Evolutionary conservation across 2,329 filamentous ascomycete genomes (phyloP).

Genomic region (Clonostachys sp.): DNA sequence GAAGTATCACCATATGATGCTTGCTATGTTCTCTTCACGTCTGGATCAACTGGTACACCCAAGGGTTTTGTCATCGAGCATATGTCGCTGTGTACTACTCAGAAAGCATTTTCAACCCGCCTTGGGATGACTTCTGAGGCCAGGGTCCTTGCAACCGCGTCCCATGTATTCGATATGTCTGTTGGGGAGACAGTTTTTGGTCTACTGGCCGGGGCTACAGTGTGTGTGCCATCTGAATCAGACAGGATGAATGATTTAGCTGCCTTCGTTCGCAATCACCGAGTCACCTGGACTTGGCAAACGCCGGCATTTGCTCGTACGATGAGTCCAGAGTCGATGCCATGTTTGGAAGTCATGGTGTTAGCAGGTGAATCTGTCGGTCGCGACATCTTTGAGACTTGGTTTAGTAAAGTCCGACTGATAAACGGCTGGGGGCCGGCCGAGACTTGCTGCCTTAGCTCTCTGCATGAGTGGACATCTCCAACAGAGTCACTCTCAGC

Average conservation of each 20-base stretch:
- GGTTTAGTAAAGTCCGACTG: not conserved
- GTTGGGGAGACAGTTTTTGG: slow-evolving; percentile 6
- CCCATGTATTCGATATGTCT: slow-evolving; percentile 2
- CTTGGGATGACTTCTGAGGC: slow-evolving; percentile 14
- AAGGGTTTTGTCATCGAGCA: slow-evolving; percentile 14
- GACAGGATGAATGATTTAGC: slow-evolving; percentile 8
- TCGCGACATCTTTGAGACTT: slow-evolving; percentile 2
- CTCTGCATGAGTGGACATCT: slow-evolving; percentile 2
- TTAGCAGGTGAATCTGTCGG: slow-evolving; percentile 5
- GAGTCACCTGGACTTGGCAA: slow-evolving; percentile 5
- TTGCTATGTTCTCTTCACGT: slow-evolving; percentile 9
- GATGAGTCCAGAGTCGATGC: slow-evolving; percentile 4
- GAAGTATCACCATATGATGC: slow-evolving; percentile 8
- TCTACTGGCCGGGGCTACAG: slow-evolving; percentile 2
- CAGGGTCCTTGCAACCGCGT: slow-evolving; percentile 4
- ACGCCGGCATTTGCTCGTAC: slow-evolving; percentile 6
- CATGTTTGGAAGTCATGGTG: slow-evolving; percentile 2
- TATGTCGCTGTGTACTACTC: slow-evolving; percentile 8
- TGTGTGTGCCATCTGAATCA: slow-evolving; percentile 8
- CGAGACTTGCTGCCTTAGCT: slow-evolving; percentile 5
- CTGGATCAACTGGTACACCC: slow-evolving; percentile 13
- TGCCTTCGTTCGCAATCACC: slow-evolving; percentile 4
- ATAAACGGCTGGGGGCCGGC: slow-evolving; percentile 5
- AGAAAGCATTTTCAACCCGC: slow-evolving; percentile 4
- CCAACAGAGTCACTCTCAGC: not conserved